Conservation (phyloP, 139 green algal species). For the Coelastrella sp. region DNA sequence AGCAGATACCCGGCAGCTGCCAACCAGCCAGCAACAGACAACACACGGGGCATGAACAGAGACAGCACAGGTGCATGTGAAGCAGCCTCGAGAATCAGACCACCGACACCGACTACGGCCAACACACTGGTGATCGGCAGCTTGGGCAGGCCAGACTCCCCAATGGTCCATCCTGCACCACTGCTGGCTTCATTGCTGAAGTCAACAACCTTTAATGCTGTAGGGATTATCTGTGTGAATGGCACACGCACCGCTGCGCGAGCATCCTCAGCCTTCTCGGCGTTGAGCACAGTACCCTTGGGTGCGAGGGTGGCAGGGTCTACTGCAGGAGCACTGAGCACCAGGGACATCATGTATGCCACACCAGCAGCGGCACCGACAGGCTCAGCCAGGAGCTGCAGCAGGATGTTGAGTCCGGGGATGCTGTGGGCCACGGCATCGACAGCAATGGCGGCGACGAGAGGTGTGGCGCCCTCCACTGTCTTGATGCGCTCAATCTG, state of each 20-base stretch:
- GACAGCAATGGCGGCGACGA: slow-evolving; percentile 62
- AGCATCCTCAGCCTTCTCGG: slow-evolving; percentile 73
- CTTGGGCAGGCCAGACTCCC: slow-evolving; percentile 71
- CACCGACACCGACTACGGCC: slow-evolving; percentile 77
- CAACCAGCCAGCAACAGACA: slow-evolving; percentile 64
- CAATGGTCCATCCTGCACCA: slow-evolving; percentile 73
- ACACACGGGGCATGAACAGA: slow-evolving; percentile 77
- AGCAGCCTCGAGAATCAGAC: slow-evolving; percentile 74
- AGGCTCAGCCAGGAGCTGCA: slow-evolving; percentile 71
- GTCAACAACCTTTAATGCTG: slow-evolving; percentile 71
- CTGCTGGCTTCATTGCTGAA: slow-evolving; percentile 66
- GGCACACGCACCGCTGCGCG: slow-evolving; percentile 72
- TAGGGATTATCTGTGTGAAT: slow-evolving; percentile 78
- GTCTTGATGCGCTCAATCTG: slow-evolving; percentile 72
- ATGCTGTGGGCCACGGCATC: slow-evolving; percentile 75
- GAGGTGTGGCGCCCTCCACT: slow-evolving; percentile 51
- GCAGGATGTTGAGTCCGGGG: slow-evolving; percentile 72
- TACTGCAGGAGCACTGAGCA: slow-evolving; percentile 68
- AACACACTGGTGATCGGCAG: slow-evolving; percentile 80
- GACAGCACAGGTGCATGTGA: slow-evolving; percentile 74
- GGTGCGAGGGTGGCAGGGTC: slow-evolving; percentile 80
- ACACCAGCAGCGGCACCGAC: slow-evolving; percentile 71
- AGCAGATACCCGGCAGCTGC: slow-evolving; percentile 70
- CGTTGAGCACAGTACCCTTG: slow-evolving; percentile 75
- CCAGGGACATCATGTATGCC: slow-evolving; percentile 82